Base-by-base conservation (phyloP, 441 rosid species). In the Brassica balearica region DNA sequence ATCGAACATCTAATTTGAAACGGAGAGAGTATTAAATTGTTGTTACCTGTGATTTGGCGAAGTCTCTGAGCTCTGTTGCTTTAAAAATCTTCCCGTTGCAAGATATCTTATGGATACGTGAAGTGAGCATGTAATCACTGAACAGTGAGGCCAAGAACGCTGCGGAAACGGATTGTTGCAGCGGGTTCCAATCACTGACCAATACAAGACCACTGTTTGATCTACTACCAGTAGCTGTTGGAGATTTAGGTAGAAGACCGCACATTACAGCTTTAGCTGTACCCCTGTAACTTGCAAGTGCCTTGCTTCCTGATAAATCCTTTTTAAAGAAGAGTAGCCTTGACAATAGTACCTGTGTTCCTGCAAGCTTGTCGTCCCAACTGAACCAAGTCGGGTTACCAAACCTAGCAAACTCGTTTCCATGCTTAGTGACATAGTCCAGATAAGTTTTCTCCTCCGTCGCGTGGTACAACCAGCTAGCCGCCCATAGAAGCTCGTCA, bases 231-330 rank as follows among this genome's bases (percentile, higher is more conserved):
- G 98, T 94, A 65, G 96, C 96, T 1, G 96, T 88, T 2, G 99
- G 99, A 76, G 99, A 96, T 9, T 87, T 82, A 12, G 97, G 94
- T 68, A 96, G 62, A 73, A 96, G 90, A 48, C 95, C 88, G 17
- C 99, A 96, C 97, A 96, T 92, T 20, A 94, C 96, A 77, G 93
- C 89, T 85, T 89, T 97, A 4, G 99, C 97, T 41, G 99, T 90
- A 68, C 86, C 83, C 72, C 87, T 88, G 74, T 96, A 96, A 76
- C 38, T 84, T 77, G 60, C 77, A 65, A 96, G 96, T 68, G 82
- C 92, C 59, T 86, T 85, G 83, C 86, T 89, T 66, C 78, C 84
- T 58, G 96, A 85, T 77, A 80, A 71, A 58, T 84, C 93, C 20
- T 92, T 92, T 9, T 83, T 88, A 38, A 96, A 91, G 84, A 96